Evolutionary conservation across 176 grass and related monocot species (phyloP).

Genomic region (Cenchrus purpureus): DNA sequence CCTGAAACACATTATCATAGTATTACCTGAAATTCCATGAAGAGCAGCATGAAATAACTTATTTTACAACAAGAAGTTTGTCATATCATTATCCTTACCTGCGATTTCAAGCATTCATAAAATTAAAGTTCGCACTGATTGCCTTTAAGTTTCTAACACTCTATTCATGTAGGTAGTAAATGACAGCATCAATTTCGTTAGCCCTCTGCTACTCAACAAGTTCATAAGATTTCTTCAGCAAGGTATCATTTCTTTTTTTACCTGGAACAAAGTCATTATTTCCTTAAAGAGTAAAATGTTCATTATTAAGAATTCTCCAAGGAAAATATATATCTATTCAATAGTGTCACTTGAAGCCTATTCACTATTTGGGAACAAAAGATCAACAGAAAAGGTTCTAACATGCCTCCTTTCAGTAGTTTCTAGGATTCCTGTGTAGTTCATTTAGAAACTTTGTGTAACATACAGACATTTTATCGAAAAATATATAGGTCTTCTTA

Average conservation of each 20-base stretch:
- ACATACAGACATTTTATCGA: neutral
- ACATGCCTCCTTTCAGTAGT: neutral
- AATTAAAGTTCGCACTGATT: neutral
- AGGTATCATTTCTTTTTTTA: slow-evolving; percentile 38
- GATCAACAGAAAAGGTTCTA: neutral
- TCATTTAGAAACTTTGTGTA: slow-evolving; percentile 21
- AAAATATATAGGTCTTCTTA: neutral
- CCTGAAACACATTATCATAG: neutral
- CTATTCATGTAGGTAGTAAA: slow-evolving; percentile 68
- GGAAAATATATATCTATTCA: neutral
- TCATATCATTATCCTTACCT: neutral
- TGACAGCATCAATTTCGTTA: slow-evolving; percentile 83
- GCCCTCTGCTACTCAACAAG: slow-evolving; percentile 80
- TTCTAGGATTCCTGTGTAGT: neutral
- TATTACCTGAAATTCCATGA: slow-evolving; percentile 11
- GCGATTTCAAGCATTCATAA: neutral
- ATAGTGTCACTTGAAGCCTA: slow-evolving; percentile 2
- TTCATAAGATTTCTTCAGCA: slow-evolving; percentile 87
- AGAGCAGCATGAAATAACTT: neutral
- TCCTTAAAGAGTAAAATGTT: slow-evolving; percentile 13
- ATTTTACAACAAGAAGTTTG: neutral
- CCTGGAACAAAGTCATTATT: slow-evolving; percentile 49
- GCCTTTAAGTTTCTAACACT: slow-evolving; percentile 30
- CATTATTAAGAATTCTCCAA: neutral
- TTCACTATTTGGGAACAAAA: slow-evolving; percentile 10